Percentiles rank a stretch among this genome's conserved stretches.
Conservation (phyloP, 306 rosid species). For the Rubus idaeus region DNA sequence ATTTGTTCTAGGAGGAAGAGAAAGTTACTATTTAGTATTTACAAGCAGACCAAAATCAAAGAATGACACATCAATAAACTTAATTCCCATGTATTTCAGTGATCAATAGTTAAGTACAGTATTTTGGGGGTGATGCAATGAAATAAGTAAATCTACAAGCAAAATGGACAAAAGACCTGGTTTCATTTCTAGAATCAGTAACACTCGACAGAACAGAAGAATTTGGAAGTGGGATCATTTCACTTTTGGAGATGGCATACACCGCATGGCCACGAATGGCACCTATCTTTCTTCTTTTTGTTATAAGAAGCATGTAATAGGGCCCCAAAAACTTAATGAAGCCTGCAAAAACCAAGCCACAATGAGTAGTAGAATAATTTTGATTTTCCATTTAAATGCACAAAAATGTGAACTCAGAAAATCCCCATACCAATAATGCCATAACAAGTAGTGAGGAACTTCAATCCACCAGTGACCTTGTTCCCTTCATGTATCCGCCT, state of each 20-base stretch:
- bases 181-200: conserved; percentile 70
- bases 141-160: conserved; percentile 45
- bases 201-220: conserved; percentile 54
- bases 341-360: conserved; percentile 48
- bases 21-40: too few species aligned
- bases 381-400: not conserved
- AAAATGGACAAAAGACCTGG: conserved; percentile 80
- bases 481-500: conserved; percentile 89
- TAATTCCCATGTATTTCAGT: conserved; percentile 7
- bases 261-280: conserved; percentile 73
- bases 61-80: conserved; percentile 2
- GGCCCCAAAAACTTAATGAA: conserved; percentile 92
- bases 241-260: conserved; percentile 77
- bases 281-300: conserved; percentile 82
- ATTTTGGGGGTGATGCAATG: conserved; percentile 22
- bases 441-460: conserved; percentile 75
- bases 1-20: not conserved
- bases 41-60: not conserved
- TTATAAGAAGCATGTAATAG: conserved; percentile 89
- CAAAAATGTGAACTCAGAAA: conserved; percentile 17
- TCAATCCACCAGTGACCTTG: conserved; percentile 88
- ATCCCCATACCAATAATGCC: conserved; percentile 79
- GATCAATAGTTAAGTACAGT: not conserved
- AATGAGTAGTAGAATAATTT: conserved; percentile 23
- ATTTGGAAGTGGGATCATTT: conserved; percentile 75